A percentile compares a stretch with the other conserved stretches of the same genome.
Conservation (phyloP, 1,139 yeast genomes). For the Sugiyamaella novakii region DNA sequence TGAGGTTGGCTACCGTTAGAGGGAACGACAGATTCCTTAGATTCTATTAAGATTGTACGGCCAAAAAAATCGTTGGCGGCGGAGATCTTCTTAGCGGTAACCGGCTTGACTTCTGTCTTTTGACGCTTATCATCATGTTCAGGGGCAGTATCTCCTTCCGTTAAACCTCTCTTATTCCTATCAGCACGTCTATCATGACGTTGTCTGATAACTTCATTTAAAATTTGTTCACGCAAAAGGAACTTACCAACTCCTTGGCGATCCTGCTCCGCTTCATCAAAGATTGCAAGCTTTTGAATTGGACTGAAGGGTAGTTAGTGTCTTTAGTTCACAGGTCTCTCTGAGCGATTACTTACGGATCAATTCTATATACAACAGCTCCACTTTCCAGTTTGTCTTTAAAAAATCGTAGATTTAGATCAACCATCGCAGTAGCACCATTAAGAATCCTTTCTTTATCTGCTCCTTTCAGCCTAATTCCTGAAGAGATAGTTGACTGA, state of each 20-base stretch:
- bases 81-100: background rate
- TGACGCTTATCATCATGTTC: conserved; percentile 18
- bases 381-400: conserved; percentile 40
- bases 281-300: conserved; percentile 37
- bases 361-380: conserved; percentile 36
- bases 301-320: conserved; percentile 33
- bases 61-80: conserved; percentile 16
- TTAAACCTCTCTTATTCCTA: conserved; percentile 21
- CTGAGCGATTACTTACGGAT: conserved; percentile 38
- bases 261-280: conserved; percentile 33
- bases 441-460: conserved; percentile 33
- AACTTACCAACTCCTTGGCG: conserved; percentile 37
- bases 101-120: conserved; percentile 11
- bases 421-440: conserved; percentile 35
- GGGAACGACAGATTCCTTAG: background rate
- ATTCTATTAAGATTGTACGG: background rate
- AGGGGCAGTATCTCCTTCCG: conserved; percentile 4
- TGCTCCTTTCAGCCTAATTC: conserved; percentile 24
- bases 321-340: background rate
- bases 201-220: conserved; percentile 27
- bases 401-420: conserved; percentile 33
- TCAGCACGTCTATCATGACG: conserved; percentile 16
- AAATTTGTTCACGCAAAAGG: conserved; percentile 33
- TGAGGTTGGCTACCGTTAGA: background rate
- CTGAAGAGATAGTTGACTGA: conserved; percentile 25